Evolutionary conservation across 441 rosid genomes (phyloP), one percentile per base, ranked within the genome.

Genomic region (Corymbia calophylla): DNA sequence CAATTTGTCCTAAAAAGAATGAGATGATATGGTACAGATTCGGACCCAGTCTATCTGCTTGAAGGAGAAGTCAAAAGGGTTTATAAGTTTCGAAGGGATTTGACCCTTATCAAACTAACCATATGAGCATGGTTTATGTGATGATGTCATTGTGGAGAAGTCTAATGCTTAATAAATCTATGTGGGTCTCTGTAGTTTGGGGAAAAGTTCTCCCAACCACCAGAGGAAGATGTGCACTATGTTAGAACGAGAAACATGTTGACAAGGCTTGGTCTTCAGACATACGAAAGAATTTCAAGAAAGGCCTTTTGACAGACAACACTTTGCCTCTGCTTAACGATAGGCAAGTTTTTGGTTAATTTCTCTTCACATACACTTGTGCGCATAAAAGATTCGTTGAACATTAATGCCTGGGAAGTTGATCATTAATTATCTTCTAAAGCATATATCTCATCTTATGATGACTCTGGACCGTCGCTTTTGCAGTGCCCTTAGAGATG

Each of bases 251-350:
- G 96, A 92, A 88, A 93, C 90, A 93, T 98, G 98, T 90, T 98
- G 64, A 25, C 81, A 88, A 93, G 89, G 89, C 96, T 97, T 44
- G 99, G 99, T 89, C 94, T 98, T n/a, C 97, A 96, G 92, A 95
- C 93, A 87, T 97, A 98, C 47, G 98, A 97, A 96, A 96, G 94
- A 97, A 98, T 91, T 98, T 98, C 94, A 97, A 95, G 94, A 94
- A 91, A 88, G 99, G 99, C 93, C 91, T 96, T 89, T 91, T 98
- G 89, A 97, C 98, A 2, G 99, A 98, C 87, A 92, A 80, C 86
- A 96, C 99, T 62, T 92, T 98, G 92, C 99, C 99, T 48, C 92
- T 98, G 92, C 96, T 98, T 92, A 98, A 95, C 25, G 99, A 98
- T 90, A 95, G 99, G 99, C 94, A 94, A 93, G 91, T 44, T 77